A percentile compares a stretch with the other conserved stretches of the same genome.
Evolutionary conservation across 148 eudicot genomes (phyloP).

Genomic region (Diospyros lotus): DNA sequence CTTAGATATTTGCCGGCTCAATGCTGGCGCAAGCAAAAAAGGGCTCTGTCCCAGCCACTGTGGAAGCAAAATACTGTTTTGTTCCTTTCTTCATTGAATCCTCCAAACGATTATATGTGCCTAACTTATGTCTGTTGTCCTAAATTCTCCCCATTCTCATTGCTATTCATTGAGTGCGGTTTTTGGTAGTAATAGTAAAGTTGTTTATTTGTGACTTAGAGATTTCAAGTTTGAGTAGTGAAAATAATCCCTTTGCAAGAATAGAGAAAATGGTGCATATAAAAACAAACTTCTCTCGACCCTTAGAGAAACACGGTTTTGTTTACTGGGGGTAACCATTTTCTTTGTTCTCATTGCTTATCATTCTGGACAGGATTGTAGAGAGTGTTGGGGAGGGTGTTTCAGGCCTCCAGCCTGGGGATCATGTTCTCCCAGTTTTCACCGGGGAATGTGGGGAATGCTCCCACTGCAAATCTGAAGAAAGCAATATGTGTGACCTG

Average conservation of each 20-base stretch:
- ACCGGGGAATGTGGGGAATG: conserved; percentile 47
- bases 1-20: no score
- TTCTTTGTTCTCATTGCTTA: neutral
- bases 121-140: neutral
- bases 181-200: no score
- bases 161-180: no score
- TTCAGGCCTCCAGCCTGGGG: conserved; percentile 31
- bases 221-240: no score
- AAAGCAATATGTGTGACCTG: conserved; percentile 43
- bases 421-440: conserved; percentile 48
- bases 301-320: neutral
- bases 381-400: conserved; percentile 41
- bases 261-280: neutral
- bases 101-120: neutral
- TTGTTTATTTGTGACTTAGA: no score
- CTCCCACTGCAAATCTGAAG: conserved; percentile 40
- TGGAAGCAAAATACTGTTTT: no score
- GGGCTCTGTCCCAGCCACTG: no score
- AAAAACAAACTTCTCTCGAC: neutral
- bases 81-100: neutral
- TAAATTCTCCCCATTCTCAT: neutral
- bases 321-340: neutral
- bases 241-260: neutral
- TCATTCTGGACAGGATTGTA: conserved; percentile 24
- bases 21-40: no score